Evolutionary conservation across 1,284 basidiomycete genomes (phyloP), one percentile per base, ranked within the genome.

Genomic region (Salmacisia buchloeana): DNA sequence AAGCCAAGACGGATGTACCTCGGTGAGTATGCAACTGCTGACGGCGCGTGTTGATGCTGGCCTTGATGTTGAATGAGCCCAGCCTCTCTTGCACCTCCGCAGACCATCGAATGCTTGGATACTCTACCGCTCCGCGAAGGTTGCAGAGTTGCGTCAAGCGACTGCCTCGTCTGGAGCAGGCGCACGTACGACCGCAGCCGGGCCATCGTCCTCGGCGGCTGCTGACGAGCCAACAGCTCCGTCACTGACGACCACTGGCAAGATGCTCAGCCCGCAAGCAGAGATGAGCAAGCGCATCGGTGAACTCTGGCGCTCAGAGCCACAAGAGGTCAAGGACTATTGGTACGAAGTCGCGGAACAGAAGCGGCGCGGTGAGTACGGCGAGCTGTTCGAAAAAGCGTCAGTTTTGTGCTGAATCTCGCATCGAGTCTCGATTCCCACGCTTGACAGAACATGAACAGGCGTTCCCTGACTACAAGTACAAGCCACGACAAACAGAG

Each of bases 201-300:
- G 29, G 15, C 21, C 49, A 33, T 15, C 4, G 12, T 15, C 29
- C 31, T 54, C 27, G 31, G 10, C 29, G 2, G 29, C 15, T 7
- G 15, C 29, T 33, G n/a, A n/a, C n/a, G n/a, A n/a, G n/a, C n/a
- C n/a, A n/a, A n/a, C n/a, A n/a, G 9, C 27, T 54, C 49, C 27
- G 9, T 9, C 9, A 7, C 27, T 33, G 27, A 54, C 27, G 29
- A 18, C 23, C 6, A 43, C 41, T 2, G 49, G 49, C 2, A 54
- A 33, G 34, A 6, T 54, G 12, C 49, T 54, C 27, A 54, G 49
- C 49, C 3, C 21, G 3, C 49, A 54, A 33, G 49, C 49, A 12
- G 49, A 54, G 49, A 33, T 54, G 49, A 54, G 49, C 49, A 54
- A 54, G 27, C 31, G 34, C 29, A 29, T 54, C 49, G 49, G 49